Conservation (phyloP, 2,329 filamentous ascomycete species). For the Ophidiomyces ophidiicola region DNA sequence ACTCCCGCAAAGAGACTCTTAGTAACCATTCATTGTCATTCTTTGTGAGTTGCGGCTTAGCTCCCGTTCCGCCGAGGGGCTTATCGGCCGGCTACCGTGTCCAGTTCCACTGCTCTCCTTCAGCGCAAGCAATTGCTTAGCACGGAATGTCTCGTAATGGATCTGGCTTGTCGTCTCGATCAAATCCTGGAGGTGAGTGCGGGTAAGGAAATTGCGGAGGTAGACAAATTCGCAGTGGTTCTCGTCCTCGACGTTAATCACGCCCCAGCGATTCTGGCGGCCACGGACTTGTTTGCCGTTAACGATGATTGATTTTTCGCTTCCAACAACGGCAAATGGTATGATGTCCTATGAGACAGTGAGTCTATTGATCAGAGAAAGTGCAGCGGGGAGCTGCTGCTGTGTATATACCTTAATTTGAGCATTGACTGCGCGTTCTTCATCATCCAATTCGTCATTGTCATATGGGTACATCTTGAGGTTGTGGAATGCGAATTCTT, state of each 20-base stretch:
- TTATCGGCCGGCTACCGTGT: conserved; percentile 81
- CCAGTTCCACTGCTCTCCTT: conserved; percentile 89
- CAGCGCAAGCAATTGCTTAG: conserved; percentile 92
- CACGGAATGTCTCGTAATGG: conserved; percentile 99
- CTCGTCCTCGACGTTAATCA: conserved; percentile 99
- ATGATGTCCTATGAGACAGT: conserved; percentile 59
- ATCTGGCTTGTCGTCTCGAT: conserved; percentile 99
- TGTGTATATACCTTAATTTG: conserved; percentile 75
- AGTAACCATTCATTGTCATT: conserved; percentile 99
- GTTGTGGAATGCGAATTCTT: conserved; percentile 99
- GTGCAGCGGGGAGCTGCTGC: too few relatives aligned
- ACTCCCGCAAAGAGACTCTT: conserved; percentile 26
- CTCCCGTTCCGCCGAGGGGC: conserved; percentile 85
- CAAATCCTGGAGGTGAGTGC: conserved; percentile 94
- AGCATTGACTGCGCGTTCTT: conserved; percentile 84
- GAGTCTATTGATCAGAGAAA: not conserved
- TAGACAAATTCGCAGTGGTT: conserved; percentile 99
- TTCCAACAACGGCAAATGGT: conserved; percentile 94
- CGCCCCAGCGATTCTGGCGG: conserved; percentile 97
- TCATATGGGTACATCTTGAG: conserved; percentile 99
- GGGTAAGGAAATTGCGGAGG: conserved; percentile 93
- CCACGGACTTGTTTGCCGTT: conserved; percentile 95
- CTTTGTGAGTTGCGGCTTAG: conserved; percentile 93
- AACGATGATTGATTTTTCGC: conserved; percentile 94
- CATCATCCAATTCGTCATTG: conserved; percentile 95